Percentiles rank a stretch among this genome's conserved stretches.
Evolutionary conservation across 768 basidiomycete species (phyloP).

Genomic region (Panaeolus papilionaceus): DNA sequence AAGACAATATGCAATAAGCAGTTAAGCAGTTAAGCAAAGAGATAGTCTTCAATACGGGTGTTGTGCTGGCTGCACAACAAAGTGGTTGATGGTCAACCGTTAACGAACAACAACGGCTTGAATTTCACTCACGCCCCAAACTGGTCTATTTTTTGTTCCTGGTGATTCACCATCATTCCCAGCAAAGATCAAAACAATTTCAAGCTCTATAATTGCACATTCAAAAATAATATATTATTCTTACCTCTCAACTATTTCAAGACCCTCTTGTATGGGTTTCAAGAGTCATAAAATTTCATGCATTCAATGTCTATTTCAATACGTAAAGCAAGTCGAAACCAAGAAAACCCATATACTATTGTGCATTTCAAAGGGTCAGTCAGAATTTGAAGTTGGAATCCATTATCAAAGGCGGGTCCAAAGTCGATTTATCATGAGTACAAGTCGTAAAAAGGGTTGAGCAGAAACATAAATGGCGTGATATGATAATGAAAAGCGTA

Average conservation of each 20-base stretch:
- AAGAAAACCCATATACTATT: conserved; percentile 10
- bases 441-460: conserved; percentile 62
- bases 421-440: conserved; percentile 48
- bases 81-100: conserved; percentile 9
- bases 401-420: conserved; percentile 31
- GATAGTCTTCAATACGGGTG: neutral
- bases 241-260: neutral
- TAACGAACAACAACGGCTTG: neutral
- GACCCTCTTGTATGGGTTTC: neutral
- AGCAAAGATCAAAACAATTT: neutral
- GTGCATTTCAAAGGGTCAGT: conserved; percentile 3
- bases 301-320: conserved; percentile 29
- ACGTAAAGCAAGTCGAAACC: conserved; percentile 19
- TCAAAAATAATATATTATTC: neutral
- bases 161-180: neutral
- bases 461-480: conserved; percentile 69
- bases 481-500: conserved; percentile 34
- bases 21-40: neutral
- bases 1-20: neutral
- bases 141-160: conserved; percentile 12
- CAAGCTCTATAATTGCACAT: neutral
- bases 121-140: conserved; percentile 12
- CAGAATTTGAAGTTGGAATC: conserved; percentile 20
- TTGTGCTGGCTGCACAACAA: neutral
- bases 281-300: conserved; percentile 19